Evolutionary conservation across 139 green algal genomes (phyloP).

Genomic region (Tetradesmus obliquus): DNA sequence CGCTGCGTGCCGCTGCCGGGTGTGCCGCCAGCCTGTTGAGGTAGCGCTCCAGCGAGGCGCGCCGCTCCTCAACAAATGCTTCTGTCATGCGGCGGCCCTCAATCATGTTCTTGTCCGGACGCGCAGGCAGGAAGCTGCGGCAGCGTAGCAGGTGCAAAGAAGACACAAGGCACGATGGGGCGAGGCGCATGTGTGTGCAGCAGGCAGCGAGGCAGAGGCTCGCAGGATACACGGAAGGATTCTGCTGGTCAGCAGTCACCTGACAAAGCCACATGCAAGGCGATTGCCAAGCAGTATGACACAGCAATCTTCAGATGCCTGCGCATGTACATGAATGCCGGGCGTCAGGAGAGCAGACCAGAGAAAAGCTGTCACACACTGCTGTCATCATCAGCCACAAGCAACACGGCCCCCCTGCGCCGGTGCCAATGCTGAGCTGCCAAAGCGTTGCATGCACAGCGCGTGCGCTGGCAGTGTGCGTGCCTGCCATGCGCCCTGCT

Average conservation of each 20-base stretch:
- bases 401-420: neutral
- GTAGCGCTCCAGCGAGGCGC: conserved; percentile 86
- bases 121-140: conserved; percentile 43
- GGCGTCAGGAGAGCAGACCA: too few relatives aligned
- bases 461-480: neutral
- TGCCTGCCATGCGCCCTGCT: neutral
- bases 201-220: neutral
- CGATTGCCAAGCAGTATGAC: neutral
- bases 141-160: neutral
- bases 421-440: neutral
- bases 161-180: neutral
- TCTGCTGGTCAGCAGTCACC: too few relatives aligned
- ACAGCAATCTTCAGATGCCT: too few relatives aligned
- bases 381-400: too few relatives aligned
- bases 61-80: conserved; percentile 10
- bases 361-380: too few relatives aligned
- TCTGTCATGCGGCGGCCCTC: conserved; percentile 32
- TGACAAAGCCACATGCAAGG: neutral
- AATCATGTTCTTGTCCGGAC: conserved; percentile 40
- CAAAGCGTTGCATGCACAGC: neutral
- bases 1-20: conserved; percentile 66
- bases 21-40: conserved; percentile 84
- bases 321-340: too few relatives aligned
- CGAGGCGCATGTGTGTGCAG: neutral
- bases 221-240: neutral